Evolutionary conservation across 2,329 filamentous ascomycete species (phyloP).

Genomic region (Sphaceloma murrayae): DNA sequence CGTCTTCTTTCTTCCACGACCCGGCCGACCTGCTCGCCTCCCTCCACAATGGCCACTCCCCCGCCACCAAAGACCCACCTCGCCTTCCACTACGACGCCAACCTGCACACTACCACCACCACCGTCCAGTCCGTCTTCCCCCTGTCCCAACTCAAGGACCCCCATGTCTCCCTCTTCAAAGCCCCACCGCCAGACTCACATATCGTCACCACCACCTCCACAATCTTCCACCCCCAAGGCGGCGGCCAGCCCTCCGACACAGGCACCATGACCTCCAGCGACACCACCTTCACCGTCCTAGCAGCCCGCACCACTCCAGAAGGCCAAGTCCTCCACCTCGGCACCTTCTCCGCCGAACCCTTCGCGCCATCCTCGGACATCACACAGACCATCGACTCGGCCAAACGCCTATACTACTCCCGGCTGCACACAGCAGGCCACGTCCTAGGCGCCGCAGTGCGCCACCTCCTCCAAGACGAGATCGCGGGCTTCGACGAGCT

Average conservation of each 20-base stretch:
- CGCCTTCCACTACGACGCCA: slow-evolving; percentile 18
- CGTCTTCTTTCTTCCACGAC: no score
- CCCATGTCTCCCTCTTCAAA: slow-evolving; percentile 17
- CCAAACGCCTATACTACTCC: slow-evolving; percentile 54
- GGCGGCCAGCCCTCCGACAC: slow-evolving; percentile 21
- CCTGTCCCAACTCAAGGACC: slow-evolving; percentile 13
- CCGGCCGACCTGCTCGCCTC: no score
- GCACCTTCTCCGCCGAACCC: slow-evolving; percentile 17
- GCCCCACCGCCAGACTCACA: slow-evolving; percentile 15
- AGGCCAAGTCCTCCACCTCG: slow-evolving; percentile 19
- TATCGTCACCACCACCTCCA: slow-evolving; percentile 18
- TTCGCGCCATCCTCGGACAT: slow-evolving; percentile 26
- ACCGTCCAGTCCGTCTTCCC: slow-evolving; percentile 4
- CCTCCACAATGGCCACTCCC: neutral
- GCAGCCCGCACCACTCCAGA: slow-evolving; percentile 18
- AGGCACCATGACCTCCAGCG: slow-evolving; percentile 17
- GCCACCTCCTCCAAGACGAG: slow-evolving; percentile 45
- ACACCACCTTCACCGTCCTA: slow-evolving; percentile 17
- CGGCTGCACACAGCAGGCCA: slow-evolving; percentile 66
- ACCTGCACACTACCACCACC: slow-evolving; percentile 25
- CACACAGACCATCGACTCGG: slow-evolving; percentile 49
- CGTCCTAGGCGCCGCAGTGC: slow-evolving; percentile 59
- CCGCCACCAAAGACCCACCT: slow-evolving; percentile 19
- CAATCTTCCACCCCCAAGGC: slow-evolving; percentile 22
- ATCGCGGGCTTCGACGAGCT: slow-evolving; percentile 51